These are phyloP conservation scores for Abrus precatorius DNA, from an alignment of 306 rosid species.

Conservation along the genomic window DNA sequence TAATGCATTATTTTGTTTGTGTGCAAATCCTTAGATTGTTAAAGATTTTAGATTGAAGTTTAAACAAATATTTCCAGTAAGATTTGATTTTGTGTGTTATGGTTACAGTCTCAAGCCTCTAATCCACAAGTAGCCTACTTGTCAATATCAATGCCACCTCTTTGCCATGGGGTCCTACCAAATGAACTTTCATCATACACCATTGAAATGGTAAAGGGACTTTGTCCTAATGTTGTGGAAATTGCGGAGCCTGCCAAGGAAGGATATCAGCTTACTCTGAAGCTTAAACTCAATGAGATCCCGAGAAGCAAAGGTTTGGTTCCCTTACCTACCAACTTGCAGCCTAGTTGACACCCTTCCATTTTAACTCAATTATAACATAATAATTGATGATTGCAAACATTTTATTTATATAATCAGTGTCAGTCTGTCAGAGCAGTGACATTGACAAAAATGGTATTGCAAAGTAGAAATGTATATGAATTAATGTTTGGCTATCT, in stretches of 20 bases:
- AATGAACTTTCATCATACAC: slow-evolving; percentile 59
- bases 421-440: neutral
- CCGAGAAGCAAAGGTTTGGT: slow-evolving; percentile 66
- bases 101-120: slow-evolving; percentile 68
- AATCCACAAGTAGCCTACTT: slow-evolving; percentile 62
- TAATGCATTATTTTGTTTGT: neutral
- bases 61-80: slow-evolving; percentile 16
- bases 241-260: slow-evolving; percentile 71
- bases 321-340: slow-evolving; percentile 14
- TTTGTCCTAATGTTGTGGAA: slow-evolving; percentile 62
- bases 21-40: neutral
- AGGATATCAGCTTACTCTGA: slow-evolving; percentile 81
- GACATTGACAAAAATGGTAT: neutral
- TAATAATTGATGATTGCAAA: neutral
- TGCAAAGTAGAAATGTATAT: neutral
- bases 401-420: neutral
- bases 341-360: neutral
- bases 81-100: slow-evolving; percentile 31
- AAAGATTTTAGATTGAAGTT: slow-evolving; percentile 20
- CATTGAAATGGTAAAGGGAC: slow-evolving; percentile 66
- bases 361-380: neutral
- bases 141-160: slow-evolving; percentile 78
- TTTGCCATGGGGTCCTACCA: slow-evolving; percentile 65
- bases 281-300: slow-evolving; percentile 67
- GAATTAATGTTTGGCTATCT: slow-evolving; percentile 9